Conservation (phyloP, 192 early-diverging fungal species). For the Gonapodya sp. region DNA sequence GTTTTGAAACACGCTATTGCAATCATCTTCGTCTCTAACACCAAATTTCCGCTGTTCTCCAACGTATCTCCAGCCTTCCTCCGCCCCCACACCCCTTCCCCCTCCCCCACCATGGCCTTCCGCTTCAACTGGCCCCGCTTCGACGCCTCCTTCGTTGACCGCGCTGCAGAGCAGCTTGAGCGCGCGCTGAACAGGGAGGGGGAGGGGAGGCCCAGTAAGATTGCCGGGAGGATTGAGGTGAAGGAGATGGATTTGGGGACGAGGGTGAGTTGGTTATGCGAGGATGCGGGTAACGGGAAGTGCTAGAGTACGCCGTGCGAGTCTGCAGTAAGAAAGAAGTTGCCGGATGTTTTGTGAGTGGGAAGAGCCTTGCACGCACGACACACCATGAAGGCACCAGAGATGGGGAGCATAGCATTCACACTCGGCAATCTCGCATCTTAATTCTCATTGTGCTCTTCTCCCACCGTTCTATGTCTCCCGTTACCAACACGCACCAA, state of each 20-base stretch:
- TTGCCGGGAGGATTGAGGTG: constrained; percentile 83
- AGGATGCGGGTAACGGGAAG: background rate
- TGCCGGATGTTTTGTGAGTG: constrained; percentile 7
- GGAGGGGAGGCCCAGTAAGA: constrained; percentile 82
- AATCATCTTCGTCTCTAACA: no score
- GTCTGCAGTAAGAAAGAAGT: no score
- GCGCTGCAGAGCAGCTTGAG: constrained; percentile 77
- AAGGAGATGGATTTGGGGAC: constrained; percentile 96
- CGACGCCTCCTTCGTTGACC: constrained; percentile 71
- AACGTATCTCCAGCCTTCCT: no score
- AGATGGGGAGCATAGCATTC: no score
- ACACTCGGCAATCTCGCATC: no score
- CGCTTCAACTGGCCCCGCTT: constrained; percentile 95
- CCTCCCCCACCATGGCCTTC: constrained; percentile 63
- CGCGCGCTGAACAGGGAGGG: constrained; percentile 74
- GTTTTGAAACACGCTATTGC: no score
- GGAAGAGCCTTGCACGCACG: no score
- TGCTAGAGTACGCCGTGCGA: background rate
- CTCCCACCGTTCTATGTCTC: constrained; percentile 5
- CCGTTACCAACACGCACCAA: no score
- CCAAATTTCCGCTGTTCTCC: no score
- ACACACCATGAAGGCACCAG: no score
- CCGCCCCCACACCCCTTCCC: background rate
- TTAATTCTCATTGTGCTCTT: no score
- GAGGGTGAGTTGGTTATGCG: constrained; percentile 29